Base-by-base conservation (phyloP, 495 filamentous ascomycete genomes). In the Penicillium chermesinum region DNA sequence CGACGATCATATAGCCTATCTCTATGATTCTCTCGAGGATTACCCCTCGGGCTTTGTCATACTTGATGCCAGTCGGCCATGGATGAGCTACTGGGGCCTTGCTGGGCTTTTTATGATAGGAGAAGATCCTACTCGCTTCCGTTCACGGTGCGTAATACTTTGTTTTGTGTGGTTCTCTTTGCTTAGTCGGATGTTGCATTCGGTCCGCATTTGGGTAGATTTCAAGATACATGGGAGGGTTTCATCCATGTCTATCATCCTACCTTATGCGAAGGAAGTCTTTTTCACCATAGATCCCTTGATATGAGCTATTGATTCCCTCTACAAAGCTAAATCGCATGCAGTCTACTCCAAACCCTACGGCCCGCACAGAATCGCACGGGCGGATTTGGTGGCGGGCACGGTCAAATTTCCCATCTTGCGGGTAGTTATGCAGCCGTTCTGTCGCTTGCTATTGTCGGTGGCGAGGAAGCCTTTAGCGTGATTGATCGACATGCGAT, bases 371-470 rank as follows among this genome's bases (percentile, higher is more conserved):
- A 96, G 67, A 93, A 97, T 63, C 59, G 72, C 21, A 76, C 72
- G 13, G 93, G 93, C 7, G 93, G 93, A 6, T 96, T 96, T 66
- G 94, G 93, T 19, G 93, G 93, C 39, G 91, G 93, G n/a, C 83
- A 87, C 65, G 87, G 90, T 35, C 94, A 97, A 62, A 73, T 77
- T 49, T 89, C 88, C 10, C 93, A 98, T 66, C 70, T 88, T 51
- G 91, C 91, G 17, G 78, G 87, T n/a, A 85, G 84, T 1, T 98
- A 97, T 73, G 87, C 89, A 14, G 79, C 85, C 21, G 71, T 96
- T 7, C 73, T 97, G 15, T 77, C 84, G 7, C 72, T 97, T 21
- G 81, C 83, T 1, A 80, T 88, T 50, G 85, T 91, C 33, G 87
- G 86, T 8, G 87, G 83, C 16, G 65, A 82, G 46, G 83, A 85